phyloP scores from a whole-genome alignment of 208 protist species.

The Leishmania gerbilli region DNA sequence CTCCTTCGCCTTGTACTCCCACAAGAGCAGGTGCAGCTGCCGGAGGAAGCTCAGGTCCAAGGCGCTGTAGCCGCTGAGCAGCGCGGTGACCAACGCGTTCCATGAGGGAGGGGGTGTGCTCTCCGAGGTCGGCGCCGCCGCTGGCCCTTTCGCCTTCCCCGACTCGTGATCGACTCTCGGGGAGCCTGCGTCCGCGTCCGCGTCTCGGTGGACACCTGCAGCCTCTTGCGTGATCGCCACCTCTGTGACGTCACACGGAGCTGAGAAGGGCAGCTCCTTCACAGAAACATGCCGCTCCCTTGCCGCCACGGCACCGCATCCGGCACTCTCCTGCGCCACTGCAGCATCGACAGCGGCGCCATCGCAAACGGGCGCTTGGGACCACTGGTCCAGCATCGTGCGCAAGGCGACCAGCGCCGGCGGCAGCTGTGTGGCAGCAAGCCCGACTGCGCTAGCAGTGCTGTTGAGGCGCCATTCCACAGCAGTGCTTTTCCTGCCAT shows the following conservation, averaged over 20 bases:
- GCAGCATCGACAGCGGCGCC: background rate
- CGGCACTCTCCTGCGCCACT: background rate
- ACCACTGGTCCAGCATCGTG: constrained; percentile 5
- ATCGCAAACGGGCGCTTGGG: background rate
- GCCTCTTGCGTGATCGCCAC: background rate
- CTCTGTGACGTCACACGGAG: background rate
- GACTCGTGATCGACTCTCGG: background rate
- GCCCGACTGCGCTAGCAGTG: background rate
- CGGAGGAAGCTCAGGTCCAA: constrained; percentile 18
- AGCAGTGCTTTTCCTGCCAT: background rate
- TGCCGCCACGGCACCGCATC: background rate
- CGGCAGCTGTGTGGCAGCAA: background rate
- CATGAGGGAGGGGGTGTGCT: constrained; percentile 1
- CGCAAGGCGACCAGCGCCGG: constrained; percentile 10
- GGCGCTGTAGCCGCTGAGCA: constrained; percentile 13
- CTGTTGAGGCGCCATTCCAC: background rate
- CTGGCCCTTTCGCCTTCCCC: background rate
- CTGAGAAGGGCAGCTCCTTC: background rate
- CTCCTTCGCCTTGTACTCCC: constrained; percentile 10
- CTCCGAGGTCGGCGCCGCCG: background rate
- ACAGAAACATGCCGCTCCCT: background rate
- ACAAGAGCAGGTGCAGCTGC: constrained; percentile 20
- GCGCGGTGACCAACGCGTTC: constrained; percentile 7
- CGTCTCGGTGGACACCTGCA: background rate
- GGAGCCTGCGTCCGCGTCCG: background rate